Evolutionary conservation across 441 rosid genomes (phyloP).

Genomic region (Metrosideros polymorpha): DNA sequence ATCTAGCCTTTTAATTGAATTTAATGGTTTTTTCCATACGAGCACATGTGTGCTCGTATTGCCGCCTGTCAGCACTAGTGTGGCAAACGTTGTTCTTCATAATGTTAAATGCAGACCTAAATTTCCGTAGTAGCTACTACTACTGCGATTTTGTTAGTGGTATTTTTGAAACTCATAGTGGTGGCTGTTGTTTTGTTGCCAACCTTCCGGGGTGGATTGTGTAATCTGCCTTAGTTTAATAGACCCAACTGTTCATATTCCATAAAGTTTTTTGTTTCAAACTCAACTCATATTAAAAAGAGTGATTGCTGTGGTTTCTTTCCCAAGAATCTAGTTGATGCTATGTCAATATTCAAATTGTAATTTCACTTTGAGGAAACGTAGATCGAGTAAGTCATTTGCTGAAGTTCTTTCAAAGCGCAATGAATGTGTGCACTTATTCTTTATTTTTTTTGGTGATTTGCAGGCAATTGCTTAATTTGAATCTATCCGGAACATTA

Average conservation of each 20-base stretch:
- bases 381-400: neutral
- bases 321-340: neutral
- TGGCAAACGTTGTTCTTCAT: neutral
- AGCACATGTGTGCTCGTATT: neutral
- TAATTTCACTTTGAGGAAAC: neutral
- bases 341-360: neutral
- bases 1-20: neutral
- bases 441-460: neutral
- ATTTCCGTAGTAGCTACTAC: neutral
- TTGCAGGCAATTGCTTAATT: conserved; percentile 61
- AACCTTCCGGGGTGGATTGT: neutral
- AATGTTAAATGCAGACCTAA: neutral
- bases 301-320: neutral
- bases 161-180: neutral
- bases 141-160: neutral
- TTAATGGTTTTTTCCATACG: no score
- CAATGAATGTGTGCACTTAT: neutral
- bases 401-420: neutral
- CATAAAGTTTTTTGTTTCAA: neutral
- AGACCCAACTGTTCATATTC: neutral
- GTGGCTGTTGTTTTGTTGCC: neutral
- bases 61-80: neutral
- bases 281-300: neutral
- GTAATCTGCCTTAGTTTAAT: neutral
- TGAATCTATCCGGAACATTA: conserved; percentile 77